phyloP scores from a whole-genome alignment of 352 stramenopile genomes.

The Saprolegnia parasitica region DNA sequence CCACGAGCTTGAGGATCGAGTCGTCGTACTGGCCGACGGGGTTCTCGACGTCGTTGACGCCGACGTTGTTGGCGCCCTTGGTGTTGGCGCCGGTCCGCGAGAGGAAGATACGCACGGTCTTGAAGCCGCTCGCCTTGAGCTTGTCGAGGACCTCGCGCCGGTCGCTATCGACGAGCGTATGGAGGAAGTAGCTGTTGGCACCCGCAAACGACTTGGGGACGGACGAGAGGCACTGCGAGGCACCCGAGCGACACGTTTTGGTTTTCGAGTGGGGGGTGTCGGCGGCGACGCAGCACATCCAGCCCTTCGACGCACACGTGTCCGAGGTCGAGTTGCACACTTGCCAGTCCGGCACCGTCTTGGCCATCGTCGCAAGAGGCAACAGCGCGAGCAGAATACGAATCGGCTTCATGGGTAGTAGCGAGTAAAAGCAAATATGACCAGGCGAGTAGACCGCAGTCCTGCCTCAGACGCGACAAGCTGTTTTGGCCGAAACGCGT shows the following conservation, averaged over 20 bases:
- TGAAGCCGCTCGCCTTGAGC: constrained; percentile 2
- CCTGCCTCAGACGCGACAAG: too few relatives aligned
- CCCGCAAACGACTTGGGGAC: constrained; percentile 4
- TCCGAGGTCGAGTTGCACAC: neutral
- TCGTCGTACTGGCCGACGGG: constrained; percentile 12
- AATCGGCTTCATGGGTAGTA: too few relatives aligned
- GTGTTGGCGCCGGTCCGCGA: neutral
- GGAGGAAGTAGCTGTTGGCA: constrained; percentile 23
- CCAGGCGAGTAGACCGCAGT: too few relatives aligned
- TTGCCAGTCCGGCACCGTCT: neutral
- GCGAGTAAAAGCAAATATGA: too few relatives aligned
- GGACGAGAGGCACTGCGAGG: neutral
- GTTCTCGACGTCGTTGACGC: constrained; percentile 6
- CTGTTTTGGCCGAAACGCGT: too few relatives aligned
- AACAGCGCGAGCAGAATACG: too few relatives aligned
- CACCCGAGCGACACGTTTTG: constrained; percentile 14
- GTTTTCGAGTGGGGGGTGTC: neutral
- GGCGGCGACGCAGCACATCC: constrained; percentile 6
- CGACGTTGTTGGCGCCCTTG: constrained; percentile 12
- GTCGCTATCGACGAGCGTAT: constrained; percentile 7
- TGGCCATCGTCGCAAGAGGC: too few relatives aligned
- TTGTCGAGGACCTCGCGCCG: constrained; percentile 2
- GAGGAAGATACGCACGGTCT: constrained; percentile 20
- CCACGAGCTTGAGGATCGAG: constrained; percentile 8
- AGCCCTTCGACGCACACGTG: constrained; percentile 1